Base-by-base conservation (phyloP, 192 early-diverging fungal species). In the Mortierella hygrophila region DNA sequence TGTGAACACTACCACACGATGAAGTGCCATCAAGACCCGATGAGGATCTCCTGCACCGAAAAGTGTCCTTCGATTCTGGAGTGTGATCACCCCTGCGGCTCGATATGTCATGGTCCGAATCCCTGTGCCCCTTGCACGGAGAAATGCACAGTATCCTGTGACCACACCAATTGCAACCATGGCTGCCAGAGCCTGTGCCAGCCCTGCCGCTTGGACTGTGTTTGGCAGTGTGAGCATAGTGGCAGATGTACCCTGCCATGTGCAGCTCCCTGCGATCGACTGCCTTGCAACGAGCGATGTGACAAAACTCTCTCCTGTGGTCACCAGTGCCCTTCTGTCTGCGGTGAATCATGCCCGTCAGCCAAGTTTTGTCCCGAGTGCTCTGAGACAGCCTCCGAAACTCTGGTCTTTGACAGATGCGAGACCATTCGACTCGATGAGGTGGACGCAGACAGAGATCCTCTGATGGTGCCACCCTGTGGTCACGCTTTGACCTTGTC, bases 231-330 rank as follows among this genome's bases (percentile, higher is more conserved):
- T 71, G 41, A 72, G 38, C 93, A 94, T 74, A 57, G 88, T 38
- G 90, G 88, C 2, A 23, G 23, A 11, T 94, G 93, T 80, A 32
- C 55, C 0, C 63, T 92, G 42, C 85, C 88, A 16, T 94, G 93
- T 42, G 93, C 91, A 32, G 89, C 88, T 1, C 93, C 93, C 13
- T 94, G 93, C 40, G 74, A 78, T 55, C 88, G 91, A 42, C 82
- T 93, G 23, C 93, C 93, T 0, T 94, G 93, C 46, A 88, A 93
- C 74, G 32, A 81, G 44, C 78, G 92, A 41, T 94, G 93, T 74
- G 70, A 60, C 2, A 88, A 88, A 40, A 8, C 0, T 38, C 72
- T 94, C 38, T 13, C 44, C 15, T 94, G 93, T 74, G 88, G 88
- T 4, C 92, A 93, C 83, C 75, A 74, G 29, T 92, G 91, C 80